Conservation (phyloP, 2,329 filamentous ascomycete species). For the Fusarium nygamai region DNA sequence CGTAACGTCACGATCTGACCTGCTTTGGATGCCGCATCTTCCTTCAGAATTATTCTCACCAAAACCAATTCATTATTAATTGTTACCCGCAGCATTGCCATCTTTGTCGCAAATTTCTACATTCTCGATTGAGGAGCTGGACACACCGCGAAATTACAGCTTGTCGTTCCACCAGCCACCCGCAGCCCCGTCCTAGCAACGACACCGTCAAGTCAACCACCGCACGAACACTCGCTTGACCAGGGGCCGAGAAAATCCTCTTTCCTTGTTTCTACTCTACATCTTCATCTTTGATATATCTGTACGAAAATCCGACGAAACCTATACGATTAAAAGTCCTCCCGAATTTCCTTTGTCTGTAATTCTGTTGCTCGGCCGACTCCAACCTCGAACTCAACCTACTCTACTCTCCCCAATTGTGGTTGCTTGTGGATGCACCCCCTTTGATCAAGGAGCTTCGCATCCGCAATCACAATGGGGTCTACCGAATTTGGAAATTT, state of each 20-base stretch:
- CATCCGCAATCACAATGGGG: constrained; percentile 59
- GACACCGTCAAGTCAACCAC: constrained; percentile 34
- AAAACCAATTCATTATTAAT: background rate
- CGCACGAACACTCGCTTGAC: constrained; percentile 24
- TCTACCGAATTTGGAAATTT: constrained; percentile 71
- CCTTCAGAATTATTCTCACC: background rate
- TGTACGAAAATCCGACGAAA: constrained; percentile 17
- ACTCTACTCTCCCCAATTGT: constrained; percentile 32
- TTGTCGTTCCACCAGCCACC: constrained; percentile 36
- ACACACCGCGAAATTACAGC: constrained; percentile 36
- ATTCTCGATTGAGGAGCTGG: constrained; percentile 10
- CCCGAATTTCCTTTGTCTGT: constrained; percentile 17
- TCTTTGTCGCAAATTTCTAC: background rate
- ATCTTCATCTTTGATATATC: constrained; percentile 15
- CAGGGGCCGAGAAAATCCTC: constrained; percentile 30
- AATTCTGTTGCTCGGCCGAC: constrained; percentile 15
- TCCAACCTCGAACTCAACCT: constrained; percentile 3
- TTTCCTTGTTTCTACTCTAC: constrained; percentile 25
- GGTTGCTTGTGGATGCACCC: constrained; percentile 43
- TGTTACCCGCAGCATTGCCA: background rate
- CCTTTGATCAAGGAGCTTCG: constrained; percentile 39
- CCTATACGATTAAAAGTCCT: background rate
- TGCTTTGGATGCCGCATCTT: background rate
- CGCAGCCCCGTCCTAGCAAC: constrained; percentile 34
- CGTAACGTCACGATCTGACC: constrained; percentile 6